Conservation (phyloP, 2,329 filamentous ascomycete genomes). For the Fusarium sp. region DNA sequence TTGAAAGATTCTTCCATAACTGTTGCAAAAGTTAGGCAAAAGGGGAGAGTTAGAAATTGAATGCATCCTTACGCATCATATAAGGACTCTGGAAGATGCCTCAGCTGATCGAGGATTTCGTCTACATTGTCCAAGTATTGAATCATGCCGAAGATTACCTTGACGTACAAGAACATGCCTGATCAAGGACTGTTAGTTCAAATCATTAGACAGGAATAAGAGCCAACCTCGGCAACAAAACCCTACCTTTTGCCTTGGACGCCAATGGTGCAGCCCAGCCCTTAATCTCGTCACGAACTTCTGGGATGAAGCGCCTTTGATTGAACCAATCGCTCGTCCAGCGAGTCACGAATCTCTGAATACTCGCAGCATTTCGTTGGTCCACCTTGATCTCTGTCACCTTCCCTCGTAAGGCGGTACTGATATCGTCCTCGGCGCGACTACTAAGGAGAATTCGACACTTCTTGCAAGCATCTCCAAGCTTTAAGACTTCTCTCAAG, state of each 20-base stretch:
- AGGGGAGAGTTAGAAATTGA: accelerated
- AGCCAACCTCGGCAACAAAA: neutral
- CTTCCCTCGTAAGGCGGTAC: neutral
- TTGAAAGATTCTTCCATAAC: neutral
- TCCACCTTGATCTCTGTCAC: neutral
- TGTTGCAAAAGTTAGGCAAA: accelerated
- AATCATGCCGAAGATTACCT: neutral
- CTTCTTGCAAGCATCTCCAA: neutral
- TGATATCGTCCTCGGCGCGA: neutral
- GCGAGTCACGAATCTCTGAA: neutral
- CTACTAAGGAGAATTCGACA: neutral
- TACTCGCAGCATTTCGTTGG: neutral
- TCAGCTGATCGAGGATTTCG: neutral
- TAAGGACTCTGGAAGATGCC: neutral
- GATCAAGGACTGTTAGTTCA: neutral
- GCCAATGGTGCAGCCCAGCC: neutral
- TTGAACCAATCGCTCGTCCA: neutral
- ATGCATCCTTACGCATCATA: neutral
- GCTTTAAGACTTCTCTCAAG: neutral
- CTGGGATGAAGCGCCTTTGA: neutral
- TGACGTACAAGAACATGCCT: neutral
- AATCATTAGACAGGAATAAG: neutral
- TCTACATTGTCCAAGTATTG: neutral
- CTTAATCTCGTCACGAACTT: neutral
- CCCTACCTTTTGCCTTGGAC: neutral